These are phyloP conservation scores for Cryptococcus hybrid DNA, from an alignment of 1,284 basidiomycete genomes.

Conservation along the genomic window DNA sequence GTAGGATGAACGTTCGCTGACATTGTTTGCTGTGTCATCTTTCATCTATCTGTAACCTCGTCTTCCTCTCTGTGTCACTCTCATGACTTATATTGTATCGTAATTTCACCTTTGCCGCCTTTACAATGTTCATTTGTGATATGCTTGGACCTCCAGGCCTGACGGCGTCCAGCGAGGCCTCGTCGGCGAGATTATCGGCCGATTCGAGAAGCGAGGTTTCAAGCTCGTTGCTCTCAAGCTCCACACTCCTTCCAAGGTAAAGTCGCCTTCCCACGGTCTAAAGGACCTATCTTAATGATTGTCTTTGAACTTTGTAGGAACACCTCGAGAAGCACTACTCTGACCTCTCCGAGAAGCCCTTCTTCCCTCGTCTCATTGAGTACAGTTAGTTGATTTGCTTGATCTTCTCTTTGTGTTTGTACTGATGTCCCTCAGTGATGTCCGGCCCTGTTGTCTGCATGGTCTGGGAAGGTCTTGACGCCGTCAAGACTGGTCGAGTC, in stretches of 20 bases:
- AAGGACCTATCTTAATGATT: background rate
- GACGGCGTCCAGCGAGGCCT: constrained; percentile 96
- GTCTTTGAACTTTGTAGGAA: constrained; percentile 35
- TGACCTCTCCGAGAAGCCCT: constrained; percentile 84
- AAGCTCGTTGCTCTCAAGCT: constrained; percentile 83
- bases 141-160: constrained; percentile 58
- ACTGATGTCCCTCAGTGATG: constrained; percentile 56
- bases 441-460: constrained; percentile 95
- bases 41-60: background rate
- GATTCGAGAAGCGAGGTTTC: constrained; percentile 95
- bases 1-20: too few relatives aligned
- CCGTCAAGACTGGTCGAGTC: constrained; percentile 90
- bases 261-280: background rate
- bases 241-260: constrained; percentile 63
- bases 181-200: constrained; percentile 86
- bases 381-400: constrained; percentile 56
- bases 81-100: background rate
- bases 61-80: background rate
- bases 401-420: background rate
- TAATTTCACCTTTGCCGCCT: too few relatives aligned
- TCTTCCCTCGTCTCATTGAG: constrained; percentile 90
- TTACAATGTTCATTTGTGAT: background rate
- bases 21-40: too few relatives aligned
- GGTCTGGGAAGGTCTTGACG: constrained; percentile 96
- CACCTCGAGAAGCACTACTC: constrained; percentile 93